These are phyloP conservation scores for Trametes maxima DNA, from an alignment of 768 basidiomycete genomes.

Conservation along the genomic window DNA sequence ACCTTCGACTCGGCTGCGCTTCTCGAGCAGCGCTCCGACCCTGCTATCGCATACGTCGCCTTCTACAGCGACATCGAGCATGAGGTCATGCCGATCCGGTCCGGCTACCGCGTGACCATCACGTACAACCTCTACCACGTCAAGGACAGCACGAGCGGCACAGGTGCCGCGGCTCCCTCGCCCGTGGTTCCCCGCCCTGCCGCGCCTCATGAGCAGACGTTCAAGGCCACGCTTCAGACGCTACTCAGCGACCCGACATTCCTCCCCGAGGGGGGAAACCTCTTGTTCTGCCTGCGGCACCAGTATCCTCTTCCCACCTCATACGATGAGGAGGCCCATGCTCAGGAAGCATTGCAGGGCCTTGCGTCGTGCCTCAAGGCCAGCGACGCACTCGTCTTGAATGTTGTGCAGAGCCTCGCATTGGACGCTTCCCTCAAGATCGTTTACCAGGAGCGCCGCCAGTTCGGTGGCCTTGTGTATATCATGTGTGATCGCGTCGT, in stretches of 20 bases:
- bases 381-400: conserved; percentile 11
- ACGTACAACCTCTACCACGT: conserved; percentile 44
- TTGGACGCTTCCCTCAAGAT: conserved; percentile 6
- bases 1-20: conserved; percentile 40
- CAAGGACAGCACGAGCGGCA: conserved; percentile 1
- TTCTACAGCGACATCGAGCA: conserved; percentile 51
- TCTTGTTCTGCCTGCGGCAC: conserved; percentile 44
- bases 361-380: conserved; percentile 14
- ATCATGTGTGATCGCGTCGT: conserved; percentile 6
- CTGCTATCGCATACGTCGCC: conserved; percentile 40
- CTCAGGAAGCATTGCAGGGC: background rate
- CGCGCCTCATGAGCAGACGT: conserved; percentile 7
- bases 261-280: conserved; percentile 41
- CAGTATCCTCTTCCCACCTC: conserved; percentile 34
- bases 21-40: conserved; percentile 11
- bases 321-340: background rate
- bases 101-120: conserved; percentile 47
- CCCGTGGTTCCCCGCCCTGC: background rate
- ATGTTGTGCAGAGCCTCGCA: background rate
- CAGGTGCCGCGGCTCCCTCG: background rate
- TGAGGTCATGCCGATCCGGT: conserved; percentile 44
- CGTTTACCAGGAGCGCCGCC: background rate
- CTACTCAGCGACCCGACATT: conserved; percentile 39
- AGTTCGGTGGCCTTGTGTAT: background rate
- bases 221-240: conserved; percentile 22